Evolutionary conservation across 495 filamentous ascomycete species (phyloP).

Genomic region (Acidiella bohemica): DNA sequence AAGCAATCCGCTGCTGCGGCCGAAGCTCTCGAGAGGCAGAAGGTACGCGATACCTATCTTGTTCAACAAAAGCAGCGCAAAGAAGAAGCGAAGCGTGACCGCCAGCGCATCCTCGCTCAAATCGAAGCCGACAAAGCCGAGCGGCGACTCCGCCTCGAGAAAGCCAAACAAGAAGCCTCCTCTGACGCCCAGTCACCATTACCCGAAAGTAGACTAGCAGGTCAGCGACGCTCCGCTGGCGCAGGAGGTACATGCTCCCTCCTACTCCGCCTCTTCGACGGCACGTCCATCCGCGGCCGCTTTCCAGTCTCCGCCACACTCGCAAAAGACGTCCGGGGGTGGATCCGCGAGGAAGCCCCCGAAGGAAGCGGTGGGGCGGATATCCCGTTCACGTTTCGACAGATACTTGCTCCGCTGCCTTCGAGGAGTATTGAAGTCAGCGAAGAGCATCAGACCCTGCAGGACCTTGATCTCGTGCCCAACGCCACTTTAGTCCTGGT

Average conservation of each 20-base stretch:
- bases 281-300: conserved; percentile 55
- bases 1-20: conserved; percentile 13
- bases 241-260: conserved; percentile 40
- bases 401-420: conserved; percentile 65
- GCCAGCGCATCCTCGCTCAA: conserved; percentile 22
- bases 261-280: conserved; percentile 76
- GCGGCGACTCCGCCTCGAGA: conserved; percentile 39
- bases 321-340: conserved; percentile 53
- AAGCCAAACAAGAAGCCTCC: conserved; percentile 28
- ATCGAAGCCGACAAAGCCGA: conserved; percentile 46
- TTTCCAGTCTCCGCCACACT: conserved; percentile 53
- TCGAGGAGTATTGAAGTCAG: conserved; percentile 55
- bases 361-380: conserved; percentile 21
- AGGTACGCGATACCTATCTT: conserved; percentile 12
- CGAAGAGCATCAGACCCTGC: conserved; percentile 57
- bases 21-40: conserved; percentile 9
- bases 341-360: conserved; percentile 42
- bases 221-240: not conserved
- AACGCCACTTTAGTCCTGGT: conserved; percentile 74
- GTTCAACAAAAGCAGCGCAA: conserved; percentile 17
- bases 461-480: conserved; percentile 55
- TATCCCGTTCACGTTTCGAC: conserved; percentile 66
- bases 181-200: not conserved
- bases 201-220: not conserved
- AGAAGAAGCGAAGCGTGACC: conserved; percentile 25